Percentiles rank a stretch among this genome's conserved stretches.
Conservation (phyloP, 2,329 filamentous ascomycete species). For the Ophiostoma novo-ulmi region DNA sequence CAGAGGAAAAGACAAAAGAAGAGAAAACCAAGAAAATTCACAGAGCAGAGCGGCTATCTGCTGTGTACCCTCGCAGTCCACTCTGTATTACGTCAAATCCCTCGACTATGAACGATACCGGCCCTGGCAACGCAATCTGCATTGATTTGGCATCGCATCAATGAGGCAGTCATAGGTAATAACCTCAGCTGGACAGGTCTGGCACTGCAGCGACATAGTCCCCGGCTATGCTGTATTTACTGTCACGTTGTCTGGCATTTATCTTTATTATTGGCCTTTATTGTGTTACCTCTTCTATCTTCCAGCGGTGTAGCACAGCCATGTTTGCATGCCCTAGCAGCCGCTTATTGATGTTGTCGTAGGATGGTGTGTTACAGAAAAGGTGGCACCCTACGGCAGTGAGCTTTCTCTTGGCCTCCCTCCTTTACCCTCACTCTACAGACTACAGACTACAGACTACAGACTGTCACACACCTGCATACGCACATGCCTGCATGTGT, state of each 20-base stretch:
- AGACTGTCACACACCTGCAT: background rate
- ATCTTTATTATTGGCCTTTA: background rate
- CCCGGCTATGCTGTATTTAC: background rate
- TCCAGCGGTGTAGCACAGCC: background rate
- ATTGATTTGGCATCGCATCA: background rate
- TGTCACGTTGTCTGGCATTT: background rate
- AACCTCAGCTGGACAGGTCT: background rate
- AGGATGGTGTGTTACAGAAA: background rate
- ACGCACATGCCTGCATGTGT: background rate
- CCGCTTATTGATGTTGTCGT: no score
- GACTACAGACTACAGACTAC: background rate
- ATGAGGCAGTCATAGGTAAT: background rate
- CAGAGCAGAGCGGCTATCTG: background rate
- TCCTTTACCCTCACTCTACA: background rate
- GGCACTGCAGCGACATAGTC: background rate
- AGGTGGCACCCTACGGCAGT: background rate
- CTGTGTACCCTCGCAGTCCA: background rate
- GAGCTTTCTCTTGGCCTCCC: background rate
- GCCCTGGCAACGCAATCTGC: background rate
- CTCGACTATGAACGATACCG: slow-evolving; percentile 4
- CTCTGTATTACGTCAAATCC: background rate
- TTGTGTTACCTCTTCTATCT: background rate
- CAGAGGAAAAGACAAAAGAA: background rate
- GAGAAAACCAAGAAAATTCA: background rate
- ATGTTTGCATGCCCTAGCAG: background rate